These are phyloP conservation scores for Serendipita vermifera DNA, from an alignment of 768 basidiomycete species.

Conservation along the genomic window DNA sequence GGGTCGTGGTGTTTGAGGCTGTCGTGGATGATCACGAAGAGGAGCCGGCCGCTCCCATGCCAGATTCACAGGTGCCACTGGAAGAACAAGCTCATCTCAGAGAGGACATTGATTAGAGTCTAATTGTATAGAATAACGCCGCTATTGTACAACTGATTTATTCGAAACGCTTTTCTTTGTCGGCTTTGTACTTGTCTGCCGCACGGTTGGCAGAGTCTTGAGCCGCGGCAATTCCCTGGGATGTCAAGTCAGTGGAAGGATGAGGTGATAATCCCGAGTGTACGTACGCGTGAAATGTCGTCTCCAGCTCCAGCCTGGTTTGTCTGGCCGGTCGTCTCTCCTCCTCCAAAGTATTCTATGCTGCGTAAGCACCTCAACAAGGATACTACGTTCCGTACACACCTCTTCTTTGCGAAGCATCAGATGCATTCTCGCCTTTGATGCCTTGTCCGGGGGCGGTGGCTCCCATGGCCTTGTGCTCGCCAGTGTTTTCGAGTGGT, in stretches of 20 bases:
- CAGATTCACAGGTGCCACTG: not conserved
- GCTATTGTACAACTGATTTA: not conserved
- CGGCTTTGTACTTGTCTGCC: not conserved
- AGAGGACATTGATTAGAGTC: constrained; percentile 13
- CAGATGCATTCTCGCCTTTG: not conserved
- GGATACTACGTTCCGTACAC: not conserved
- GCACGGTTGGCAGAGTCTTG: not conserved
- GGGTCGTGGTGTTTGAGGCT: constrained; percentile 12
- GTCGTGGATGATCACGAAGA: not conserved
- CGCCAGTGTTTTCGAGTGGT: constrained; percentile 3
- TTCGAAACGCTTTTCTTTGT: constrained; percentile 1
- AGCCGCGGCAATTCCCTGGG: not conserved
- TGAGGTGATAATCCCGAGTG: too few species aligned
- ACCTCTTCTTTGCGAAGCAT: not conserved
- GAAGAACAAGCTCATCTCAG: not conserved
- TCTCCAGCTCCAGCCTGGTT: not conserved
- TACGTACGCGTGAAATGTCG: not conserved
- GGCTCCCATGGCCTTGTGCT: constrained; percentile 2
- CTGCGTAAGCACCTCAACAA: not conserved
- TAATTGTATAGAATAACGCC: not conserved
- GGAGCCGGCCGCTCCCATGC: constrained; percentile 8
- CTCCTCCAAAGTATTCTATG: constrained; percentile 1
- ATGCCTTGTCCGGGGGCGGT: not conserved
- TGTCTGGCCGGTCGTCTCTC: not conserved
- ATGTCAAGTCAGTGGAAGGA: not conserved